Evolutionary conservation across 139 green algal genomes (phyloP).

Genomic region (Volvox africanus): DNA sequence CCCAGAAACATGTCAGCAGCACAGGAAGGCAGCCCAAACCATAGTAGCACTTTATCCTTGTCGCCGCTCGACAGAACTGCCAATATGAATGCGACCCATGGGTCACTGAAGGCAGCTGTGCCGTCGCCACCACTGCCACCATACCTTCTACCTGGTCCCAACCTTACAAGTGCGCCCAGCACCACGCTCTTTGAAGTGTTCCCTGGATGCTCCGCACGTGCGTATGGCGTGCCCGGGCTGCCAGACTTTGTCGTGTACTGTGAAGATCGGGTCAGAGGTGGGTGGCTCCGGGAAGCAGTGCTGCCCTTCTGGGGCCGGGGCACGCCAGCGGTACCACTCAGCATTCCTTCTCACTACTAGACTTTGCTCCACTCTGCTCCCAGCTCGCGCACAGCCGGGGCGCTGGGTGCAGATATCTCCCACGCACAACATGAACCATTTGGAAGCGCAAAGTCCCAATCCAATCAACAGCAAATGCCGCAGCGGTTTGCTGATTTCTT

Average conservation of each 20-base stretch:
- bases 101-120: background rate
- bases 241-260: slow-evolving; percentile 32
- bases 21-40: background rate
- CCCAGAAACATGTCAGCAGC: background rate
- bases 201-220: background rate
- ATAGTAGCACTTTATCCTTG: background rate
- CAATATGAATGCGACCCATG: background rate
- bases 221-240: slow-evolving; percentile 6
- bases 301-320: too few relatives aligned
- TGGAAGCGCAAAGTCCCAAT: too few relatives aligned
- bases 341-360: too few relatives aligned
- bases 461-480: too few relatives aligned
- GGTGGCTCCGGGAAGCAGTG: too few relatives aligned
- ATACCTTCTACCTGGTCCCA: background rate
- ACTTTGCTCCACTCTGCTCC: too few relatives aligned
- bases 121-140: background rate
- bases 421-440: too few relatives aligned
- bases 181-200: background rate
- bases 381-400: too few relatives aligned
- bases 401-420: too few relatives aligned
- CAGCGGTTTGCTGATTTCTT: too few relatives aligned
- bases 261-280: background rate
- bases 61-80: background rate
- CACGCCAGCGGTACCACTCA: too few relatives aligned
- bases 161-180: background rate